Conservation (phyloP, 345 rosid species). For the Camelina sativa region DNA sequence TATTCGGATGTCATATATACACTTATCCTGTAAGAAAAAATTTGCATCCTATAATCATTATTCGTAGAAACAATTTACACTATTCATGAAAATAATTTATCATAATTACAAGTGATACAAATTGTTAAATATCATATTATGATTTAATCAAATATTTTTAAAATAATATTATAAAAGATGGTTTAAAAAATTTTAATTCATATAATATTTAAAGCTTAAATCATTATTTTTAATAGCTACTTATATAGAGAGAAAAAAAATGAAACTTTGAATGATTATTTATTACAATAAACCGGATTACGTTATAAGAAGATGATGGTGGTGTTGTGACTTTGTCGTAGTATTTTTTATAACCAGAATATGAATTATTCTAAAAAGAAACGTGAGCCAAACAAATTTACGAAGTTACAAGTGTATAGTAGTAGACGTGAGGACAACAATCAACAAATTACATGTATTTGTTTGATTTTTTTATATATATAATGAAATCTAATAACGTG, state of each 20-base stretch:
- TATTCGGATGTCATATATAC: no score
- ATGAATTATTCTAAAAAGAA: neutral
- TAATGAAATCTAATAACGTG: slow-evolving; percentile 15
- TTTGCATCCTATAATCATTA: neutral
- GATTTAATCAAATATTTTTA: no score
- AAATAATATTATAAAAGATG: no score
- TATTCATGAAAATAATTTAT: no score
- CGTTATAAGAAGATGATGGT: neutral
- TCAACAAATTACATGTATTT: slow-evolving; percentile 21
- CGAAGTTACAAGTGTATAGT: slow-evolving; percentile 1
- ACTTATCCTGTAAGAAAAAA: no score
- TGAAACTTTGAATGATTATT: neutral
- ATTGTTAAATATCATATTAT: no score
- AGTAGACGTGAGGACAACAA: slow-evolving; percentile 39
- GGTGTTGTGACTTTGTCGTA: neutral
- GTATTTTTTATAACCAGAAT: neutral
- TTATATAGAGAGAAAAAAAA: neutral
- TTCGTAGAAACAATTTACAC: no score
- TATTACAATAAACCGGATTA: neutral
- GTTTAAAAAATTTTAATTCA: no score
- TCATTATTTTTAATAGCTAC: neutral
- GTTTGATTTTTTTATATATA: neutral
- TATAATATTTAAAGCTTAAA: no score
- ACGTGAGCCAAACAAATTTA: slow-evolving; percentile 30
- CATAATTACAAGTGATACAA: no score